Evolutionary conservation across 257 asterid species (phyloP), one percentile per base, ranked within the genome.

Genomic region (Rhazya stricta): DNA sequence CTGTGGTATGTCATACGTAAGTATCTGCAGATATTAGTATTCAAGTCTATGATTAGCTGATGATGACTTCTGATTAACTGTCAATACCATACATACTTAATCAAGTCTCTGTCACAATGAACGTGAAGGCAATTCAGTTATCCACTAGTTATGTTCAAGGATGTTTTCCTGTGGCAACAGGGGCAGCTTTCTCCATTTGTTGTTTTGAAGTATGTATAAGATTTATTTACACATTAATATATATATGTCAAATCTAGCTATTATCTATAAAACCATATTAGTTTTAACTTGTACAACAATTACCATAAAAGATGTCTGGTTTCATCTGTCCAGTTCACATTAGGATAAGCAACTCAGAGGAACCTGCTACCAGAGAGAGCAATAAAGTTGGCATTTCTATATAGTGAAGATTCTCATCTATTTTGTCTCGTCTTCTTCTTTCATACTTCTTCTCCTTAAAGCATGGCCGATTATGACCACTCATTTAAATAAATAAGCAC

Each of bases 401-500:
- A 19, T 19, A 27, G 13, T 6, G 62, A 56, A 56, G 32, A 23
- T 32, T 56, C n/a, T 53, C 9, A 6, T 56, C 34, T 16, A 10
- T 57, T 0, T n/a, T n/a, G 15, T 8, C 34, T 8, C n/a, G 1
- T 53, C 29, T 53, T 53, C n/a, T 10, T n/a, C 27, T 54, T 15
- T 5, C 25, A 13, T 62, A 4, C 32, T 30, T 62, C 16, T 32
- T 32, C 6, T 4, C 65, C 62, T 72, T 37, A 57, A 69, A 53
- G 42, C 69, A 68, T 19, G 73, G 32, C 37, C 37, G 21, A 68
- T 62, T 27, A 54, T 68, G 42, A 41, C 42, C 72, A 46, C 73
- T 16, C 18, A 57, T 25, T 39, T 32, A 39, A 75, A 6, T 9
- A 37, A 34, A 60, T 60, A 23, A 41, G 21, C 62, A 39, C 9